Base-by-base conservation (phyloP, 163 green algal species). In the Smithsoniella earleae region DNA sequence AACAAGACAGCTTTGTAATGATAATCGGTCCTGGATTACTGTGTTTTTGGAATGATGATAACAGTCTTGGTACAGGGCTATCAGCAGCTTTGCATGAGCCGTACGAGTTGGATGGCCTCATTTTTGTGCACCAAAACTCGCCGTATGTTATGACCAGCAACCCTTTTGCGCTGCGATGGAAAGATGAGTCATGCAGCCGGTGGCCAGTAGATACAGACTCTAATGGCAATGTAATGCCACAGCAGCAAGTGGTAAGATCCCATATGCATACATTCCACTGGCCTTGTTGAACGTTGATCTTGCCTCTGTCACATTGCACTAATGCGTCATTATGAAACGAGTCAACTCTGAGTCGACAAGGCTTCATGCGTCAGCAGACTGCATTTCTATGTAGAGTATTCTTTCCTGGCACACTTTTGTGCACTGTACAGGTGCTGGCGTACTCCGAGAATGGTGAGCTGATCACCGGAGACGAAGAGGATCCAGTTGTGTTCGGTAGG, bases 401-500 rank as follows among this genome's bases (percentile, higher is more conserved):
- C n/a, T n/a, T n/a, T n/a, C n/a, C n/a, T n/a, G n/a, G n/a, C n/a
- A n/a, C n/a, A n/a, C n/a, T n/a, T n/a, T n/a, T n/a, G n/a, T n/a
- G n/a, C n/a, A n/a, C n/a, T 8, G 22, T 69, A 13, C 58, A 69
- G 58, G 58, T 69, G 58, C 58, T 69, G 58, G 58, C 58, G 34
- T 69, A 69, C 34, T n/a, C 30, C n/a, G 25, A 5, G n/a, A 4
- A 34, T 37, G 58, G 58, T 28, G 58, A 69, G 58, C 58, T 69
- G 25, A 34, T 33, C 16, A 69, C 58, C 10, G 58, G 58, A 5
- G 58, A 69, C 34, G 58, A 30, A 34, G 25, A 6, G 22, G 58
- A 13, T 36, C 5, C 27, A 13, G 25, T 69, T 5, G 25, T 34
- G 58, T 33, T 69, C 5, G 58, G 58, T 5, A 5, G 34, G n/a